Percentiles rank a stretch among this genome's conserved stretches.
phyloP scores from a whole-genome alignment of 345 rosid genomes.

The Kernera saxatilis region DNA sequence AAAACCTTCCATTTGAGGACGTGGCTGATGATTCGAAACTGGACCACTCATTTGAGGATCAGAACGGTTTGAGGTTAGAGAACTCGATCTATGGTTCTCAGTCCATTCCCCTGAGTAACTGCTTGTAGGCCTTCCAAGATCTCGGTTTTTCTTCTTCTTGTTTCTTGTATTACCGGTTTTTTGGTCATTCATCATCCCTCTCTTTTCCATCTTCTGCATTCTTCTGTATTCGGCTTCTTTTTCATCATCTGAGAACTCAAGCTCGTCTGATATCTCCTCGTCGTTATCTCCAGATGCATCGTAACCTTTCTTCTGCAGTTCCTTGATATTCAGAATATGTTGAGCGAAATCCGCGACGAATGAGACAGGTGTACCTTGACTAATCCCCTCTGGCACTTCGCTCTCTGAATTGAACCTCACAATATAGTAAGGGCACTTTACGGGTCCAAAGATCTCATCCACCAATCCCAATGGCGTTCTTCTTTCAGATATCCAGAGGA shows the following conservation, averaged over 20 bases:
- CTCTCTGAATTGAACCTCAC: conserved; percentile 89
- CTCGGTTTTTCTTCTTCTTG: conserved; percentile 50
- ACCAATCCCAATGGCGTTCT: conserved; percentile 67
- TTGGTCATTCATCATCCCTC: conserved; percentile 46
- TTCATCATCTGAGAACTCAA: conserved; percentile 94
- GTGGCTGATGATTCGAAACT: conserved; percentile 32
- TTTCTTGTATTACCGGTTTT: conserved; percentile 41
- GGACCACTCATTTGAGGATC: conserved; percentile 33
- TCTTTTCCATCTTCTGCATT: conserved; percentile 63
- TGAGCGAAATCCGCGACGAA: conserved; percentile 72
- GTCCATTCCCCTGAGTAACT: conserved; percentile 33
- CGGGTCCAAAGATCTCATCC: conserved; percentile 97
- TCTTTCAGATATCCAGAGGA: conserved; percentile 72
- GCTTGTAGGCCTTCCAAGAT: conserved; percentile 35
- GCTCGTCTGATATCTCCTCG: conserved; percentile 77
- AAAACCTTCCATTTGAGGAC: conserved; percentile 38
- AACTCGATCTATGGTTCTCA: conserved; percentile 18
- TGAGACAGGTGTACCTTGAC: conserved; percentile 60
- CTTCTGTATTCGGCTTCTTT: conserved; percentile 78
- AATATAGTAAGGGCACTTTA: conserved; percentile 71
- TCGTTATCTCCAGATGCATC: conserved; percentile 97
- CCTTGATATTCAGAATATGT: conserved; percentile 66
- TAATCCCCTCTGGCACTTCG: conserved; percentile 62
- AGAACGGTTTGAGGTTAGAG: conserved; percentile 24
- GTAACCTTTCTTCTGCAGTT: conserved; percentile 80